Conservation (phyloP, 192 early-diverging fungal genomes). For the Backusella liffmaniae region DNA sequence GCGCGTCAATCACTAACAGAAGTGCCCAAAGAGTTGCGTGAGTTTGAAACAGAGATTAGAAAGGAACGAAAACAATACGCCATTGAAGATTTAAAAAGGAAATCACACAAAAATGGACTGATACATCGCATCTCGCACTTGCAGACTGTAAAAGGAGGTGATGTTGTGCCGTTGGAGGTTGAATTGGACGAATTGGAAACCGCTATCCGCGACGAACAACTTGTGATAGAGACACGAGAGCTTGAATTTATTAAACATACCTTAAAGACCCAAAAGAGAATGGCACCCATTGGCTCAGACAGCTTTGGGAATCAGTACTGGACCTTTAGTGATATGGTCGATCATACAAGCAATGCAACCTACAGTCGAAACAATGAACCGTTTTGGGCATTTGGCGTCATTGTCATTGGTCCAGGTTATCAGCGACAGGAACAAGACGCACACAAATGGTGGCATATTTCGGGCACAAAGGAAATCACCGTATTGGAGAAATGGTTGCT, state of each 20-base stretch:
- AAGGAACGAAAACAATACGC: background rate
- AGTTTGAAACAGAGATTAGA: background rate
- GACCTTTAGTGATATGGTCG: conserved; percentile 19
- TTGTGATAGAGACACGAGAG: background rate
- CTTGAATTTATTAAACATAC: conserved; percentile 5
- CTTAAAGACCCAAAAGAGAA: background rate
- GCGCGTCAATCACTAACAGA: conserved; percentile 11
- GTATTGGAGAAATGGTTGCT: conserved; percentile 19
- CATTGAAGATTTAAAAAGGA: conserved; percentile 9
- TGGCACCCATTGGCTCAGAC: background rate
- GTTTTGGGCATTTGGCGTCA: conserved; percentile 20
- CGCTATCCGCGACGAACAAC: background rate
- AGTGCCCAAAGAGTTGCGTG: background rate
- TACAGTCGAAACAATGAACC: conserved; percentile 7
- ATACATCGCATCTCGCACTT: conserved; percentile 2
- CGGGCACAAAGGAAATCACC: conserved; percentile 5
- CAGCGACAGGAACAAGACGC: background rate
- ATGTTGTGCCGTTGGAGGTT: background rate
- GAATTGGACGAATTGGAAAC: conserved; percentile 16
- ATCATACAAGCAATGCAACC: background rate
- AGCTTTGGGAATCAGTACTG: conserved; percentile 18
- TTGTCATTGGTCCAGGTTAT: conserved; percentile 19
- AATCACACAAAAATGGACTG: background rate
- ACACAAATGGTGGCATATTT: conserved; percentile 19
- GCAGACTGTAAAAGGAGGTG: background rate